These are phyloP conservation scores for Populus nigra DNA, from an alignment of 345 rosid species.

Conservation along the genomic window DNA sequence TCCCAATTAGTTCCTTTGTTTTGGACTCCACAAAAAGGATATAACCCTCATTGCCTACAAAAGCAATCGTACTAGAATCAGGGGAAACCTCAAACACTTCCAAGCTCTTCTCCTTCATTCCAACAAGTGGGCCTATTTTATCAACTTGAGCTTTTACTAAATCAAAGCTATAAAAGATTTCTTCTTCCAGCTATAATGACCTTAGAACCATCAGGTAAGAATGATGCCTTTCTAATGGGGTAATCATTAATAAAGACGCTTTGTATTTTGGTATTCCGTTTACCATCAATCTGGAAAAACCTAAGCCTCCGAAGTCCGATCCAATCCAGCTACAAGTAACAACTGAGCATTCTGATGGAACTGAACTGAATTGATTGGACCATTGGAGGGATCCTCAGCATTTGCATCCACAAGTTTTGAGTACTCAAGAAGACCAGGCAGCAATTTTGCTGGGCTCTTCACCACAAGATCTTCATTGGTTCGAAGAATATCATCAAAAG, in stretches of 20 bases:
- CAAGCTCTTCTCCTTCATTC: conserved; percentile 97
- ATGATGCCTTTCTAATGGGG: conserved; percentile 75
- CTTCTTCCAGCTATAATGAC: conserved; percentile 89
- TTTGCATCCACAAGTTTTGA: conserved; percentile 84
- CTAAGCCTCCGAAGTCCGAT: conserved; percentile 59
- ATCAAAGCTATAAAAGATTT: conserved; percentile 89
- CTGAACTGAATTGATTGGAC: conserved; percentile 75
- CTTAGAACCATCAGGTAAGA: conserved; percentile 85
- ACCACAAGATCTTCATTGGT: conserved; percentile 76
- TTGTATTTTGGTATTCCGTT: conserved; percentile 80
- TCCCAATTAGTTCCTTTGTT: conserved; percentile 81
- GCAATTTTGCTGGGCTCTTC: conserved; percentile 49
- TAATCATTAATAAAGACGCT: conserved; percentile 84
- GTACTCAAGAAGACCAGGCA: conserved; percentile 76
- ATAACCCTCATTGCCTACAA: conserved; percentile 84
- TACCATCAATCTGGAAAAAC: conserved; percentile 93
- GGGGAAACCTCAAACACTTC: conserved; percentile 85
- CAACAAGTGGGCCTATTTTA: conserved; percentile 84
- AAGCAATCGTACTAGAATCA: conserved; percentile 72
- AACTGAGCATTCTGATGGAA: conserved; percentile 87
- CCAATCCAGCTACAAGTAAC: conserved; percentile 78
- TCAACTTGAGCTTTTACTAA: conserved; percentile 70
- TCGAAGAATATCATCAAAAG: conserved; percentile 60
- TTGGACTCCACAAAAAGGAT: conserved; percentile 75
- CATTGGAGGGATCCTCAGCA: conserved; percentile 64